Conservation (phyloP, 1,284 basidiomycete species). For the Peniophora sp. region DNA sequence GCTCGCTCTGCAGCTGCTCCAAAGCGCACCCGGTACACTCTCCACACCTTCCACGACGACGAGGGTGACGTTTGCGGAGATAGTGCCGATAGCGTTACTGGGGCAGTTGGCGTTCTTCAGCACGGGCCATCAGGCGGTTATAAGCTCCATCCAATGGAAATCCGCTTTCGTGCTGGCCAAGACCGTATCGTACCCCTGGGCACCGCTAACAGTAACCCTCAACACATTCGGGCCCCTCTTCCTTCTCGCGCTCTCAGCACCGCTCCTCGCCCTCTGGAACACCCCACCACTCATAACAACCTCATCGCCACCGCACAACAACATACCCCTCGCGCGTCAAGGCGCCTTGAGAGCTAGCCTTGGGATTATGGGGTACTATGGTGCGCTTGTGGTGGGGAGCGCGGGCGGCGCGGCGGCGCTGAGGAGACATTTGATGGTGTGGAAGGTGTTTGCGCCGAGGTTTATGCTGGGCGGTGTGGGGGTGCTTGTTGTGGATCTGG, state of each 20-base stretch:
- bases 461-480: constrained; percentile 72
- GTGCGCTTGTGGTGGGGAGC: constrained; percentile 58
- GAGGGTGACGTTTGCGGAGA: constrained; percentile 48
- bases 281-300: constrained; percentile 46
- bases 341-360: constrained; percentile 43
- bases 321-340: constrained; percentile 19
- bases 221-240: constrained; percentile 78
- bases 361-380: constrained; percentile 66
- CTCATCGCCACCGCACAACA: constrained; percentile 13
- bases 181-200: constrained; percentile 66
- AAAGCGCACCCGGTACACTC: constrained; percentile 1
- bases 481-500: constrained; percentile 48
- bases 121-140: constrained; percentile 88
- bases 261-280: constrained; percentile 86
- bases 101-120: constrained; percentile 73
- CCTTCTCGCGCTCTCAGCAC: constrained; percentile 56
- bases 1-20: constrained; percentile 26
- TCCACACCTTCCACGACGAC: constrained; percentile 17
- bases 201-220: constrained; percentile 69
- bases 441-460: constrained; percentile 96
- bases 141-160: constrained; percentile 95
- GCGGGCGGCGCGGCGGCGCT: constrained; percentile 73
- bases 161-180: constrained; percentile 75
- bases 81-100: constrained; percentile 70
- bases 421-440: constrained; percentile 93